These are phyloP conservation scores for Aciculosporium take DNA, from an alignment of 2,329 filamentous ascomycete genomes.

Conservation along the genomic window DNA sequence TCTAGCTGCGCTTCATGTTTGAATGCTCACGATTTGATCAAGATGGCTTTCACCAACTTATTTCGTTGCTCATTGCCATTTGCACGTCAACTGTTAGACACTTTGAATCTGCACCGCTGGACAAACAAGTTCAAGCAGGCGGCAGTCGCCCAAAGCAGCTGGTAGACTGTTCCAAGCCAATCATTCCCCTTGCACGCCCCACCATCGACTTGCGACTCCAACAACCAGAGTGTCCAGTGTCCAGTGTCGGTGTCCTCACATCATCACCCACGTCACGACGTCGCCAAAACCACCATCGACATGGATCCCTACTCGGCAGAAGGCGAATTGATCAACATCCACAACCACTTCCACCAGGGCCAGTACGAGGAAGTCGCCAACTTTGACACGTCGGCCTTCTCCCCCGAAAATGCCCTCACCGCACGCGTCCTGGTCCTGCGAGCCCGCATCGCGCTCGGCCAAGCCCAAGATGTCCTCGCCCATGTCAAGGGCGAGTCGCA, in stretches of 20 bases:
- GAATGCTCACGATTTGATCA: too few relatives aligned
- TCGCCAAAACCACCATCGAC: conserved; percentile 15
- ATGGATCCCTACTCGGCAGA: conserved; percentile 61
- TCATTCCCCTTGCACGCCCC: not conserved
- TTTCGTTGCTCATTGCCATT: too few relatives aligned
- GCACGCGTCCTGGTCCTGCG: conserved; percentile 68
- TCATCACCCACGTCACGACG: not conserved
- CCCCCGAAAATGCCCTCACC: conserved; percentile 60
- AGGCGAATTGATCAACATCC: conserved; percentile 57
- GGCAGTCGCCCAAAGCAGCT: not conserved
- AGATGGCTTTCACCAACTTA: too few relatives aligned
- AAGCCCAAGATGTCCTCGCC: conserved; percentile 57
- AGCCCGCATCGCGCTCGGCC: conserved; percentile 68
- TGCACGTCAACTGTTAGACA: too few relatives aligned
- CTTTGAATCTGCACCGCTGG: too few relatives aligned
- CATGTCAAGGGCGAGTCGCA: conserved; percentile 51
- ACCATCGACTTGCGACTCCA: conserved; percentile 4
- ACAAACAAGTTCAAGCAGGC: too few relatives aligned
- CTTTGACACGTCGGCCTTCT: conserved; percentile 71
- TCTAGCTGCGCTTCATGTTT: not conserved
- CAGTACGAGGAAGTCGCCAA: conserved; percentile 79
- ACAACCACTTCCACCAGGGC: conserved; percentile 60
- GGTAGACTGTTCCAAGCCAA: not conserved
- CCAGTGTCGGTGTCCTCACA: too few relatives aligned
- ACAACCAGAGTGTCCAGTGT: conserved; percentile 6